phyloP scores from a whole-genome alignment of 371 early-diverging fungal genomes.

The Rhizomucor miehei region DNA sequence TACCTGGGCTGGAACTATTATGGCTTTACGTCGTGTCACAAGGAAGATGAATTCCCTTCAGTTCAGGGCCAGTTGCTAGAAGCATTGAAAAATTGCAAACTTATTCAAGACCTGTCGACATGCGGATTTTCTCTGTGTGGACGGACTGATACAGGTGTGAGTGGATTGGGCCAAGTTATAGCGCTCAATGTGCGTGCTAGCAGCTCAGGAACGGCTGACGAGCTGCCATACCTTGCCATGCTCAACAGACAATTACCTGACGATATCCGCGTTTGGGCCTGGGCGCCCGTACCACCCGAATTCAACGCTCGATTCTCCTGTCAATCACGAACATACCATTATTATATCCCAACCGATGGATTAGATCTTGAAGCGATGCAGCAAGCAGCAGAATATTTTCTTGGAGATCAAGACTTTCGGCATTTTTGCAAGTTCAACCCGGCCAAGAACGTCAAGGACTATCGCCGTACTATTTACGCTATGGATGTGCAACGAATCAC shows the following conservation, averaged over 20 bases:
- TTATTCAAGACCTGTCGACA: constrained; percentile 59
- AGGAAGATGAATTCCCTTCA: constrained; percentile 56
- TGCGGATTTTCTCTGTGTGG: constrained; percentile 84
- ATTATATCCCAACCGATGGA: constrained; percentile 74
- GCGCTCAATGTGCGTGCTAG: constrained; percentile 71
- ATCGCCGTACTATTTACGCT: constrained; percentile 65
- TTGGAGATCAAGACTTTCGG: constrained; percentile 90
- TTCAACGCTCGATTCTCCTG: constrained; percentile 94
- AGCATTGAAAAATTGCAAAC: constrained; percentile 68
- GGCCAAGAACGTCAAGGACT: constrained; percentile 69
- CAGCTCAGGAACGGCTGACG: neutral
- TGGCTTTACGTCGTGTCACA: constrained; percentile 76
- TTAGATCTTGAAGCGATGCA: constrained; percentile 71
- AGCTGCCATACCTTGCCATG: constrained; percentile 68
- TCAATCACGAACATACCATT: constrained; percentile 87
- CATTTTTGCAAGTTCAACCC: constrained; percentile 93
- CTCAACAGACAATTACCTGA: constrained; percentile 84
- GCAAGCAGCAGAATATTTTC: constrained; percentile 62
- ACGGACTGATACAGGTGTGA: constrained; percentile 95
- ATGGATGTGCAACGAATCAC: constrained; percentile 58
- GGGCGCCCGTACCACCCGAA: constrained; percentile 75
- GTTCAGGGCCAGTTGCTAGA: constrained; percentile 81
- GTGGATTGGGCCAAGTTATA: constrained; percentile 87
- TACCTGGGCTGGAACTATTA: constrained; percentile 92
- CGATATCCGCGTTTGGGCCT: constrained; percentile 88